phyloP scores from a whole-genome alignment of 1,139 yeast genomes.

The Saccharomycopsis crataegensis region DNA sequence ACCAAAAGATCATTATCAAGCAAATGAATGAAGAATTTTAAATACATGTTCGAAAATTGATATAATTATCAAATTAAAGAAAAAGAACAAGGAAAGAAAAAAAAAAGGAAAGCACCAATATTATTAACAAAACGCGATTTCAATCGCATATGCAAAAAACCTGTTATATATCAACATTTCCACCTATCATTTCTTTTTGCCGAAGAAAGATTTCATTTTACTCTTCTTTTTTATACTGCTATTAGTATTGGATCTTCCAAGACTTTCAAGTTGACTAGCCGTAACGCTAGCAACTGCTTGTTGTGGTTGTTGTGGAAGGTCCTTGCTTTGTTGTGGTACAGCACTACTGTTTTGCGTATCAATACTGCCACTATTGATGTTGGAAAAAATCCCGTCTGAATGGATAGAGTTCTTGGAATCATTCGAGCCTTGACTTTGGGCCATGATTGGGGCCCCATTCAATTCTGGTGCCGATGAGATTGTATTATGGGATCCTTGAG shows the following conservation, averaged over 20 bases:
- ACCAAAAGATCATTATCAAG: too few relatives aligned
- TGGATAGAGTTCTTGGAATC: constrained; percentile 3
- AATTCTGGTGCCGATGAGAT: neutral
- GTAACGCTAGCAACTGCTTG: neutral
- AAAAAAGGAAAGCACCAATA: too few relatives aligned
- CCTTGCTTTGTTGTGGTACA: neutral
- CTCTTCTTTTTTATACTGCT: constrained; percentile 13
- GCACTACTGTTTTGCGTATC: constrained; percentile 13
- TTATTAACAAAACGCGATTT: too few relatives aligned
- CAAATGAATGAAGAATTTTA: too few relatives aligned
- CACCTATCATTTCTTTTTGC: constrained; percentile 6
- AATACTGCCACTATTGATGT: constrained; percentile 9
- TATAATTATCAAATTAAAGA: too few relatives aligned
- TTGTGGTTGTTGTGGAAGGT: neutral
- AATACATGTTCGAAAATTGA: too few relatives aligned
- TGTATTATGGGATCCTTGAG: neutral
- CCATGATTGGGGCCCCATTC: neutral
- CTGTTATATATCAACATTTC: neutral
- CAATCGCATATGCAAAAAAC: too few relatives aligned
- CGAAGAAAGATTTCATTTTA: constrained; percentile 15
- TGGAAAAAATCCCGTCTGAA: constrained; percentile 14
- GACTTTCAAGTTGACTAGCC: neutral
- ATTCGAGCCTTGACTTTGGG: constrained; percentile 4
- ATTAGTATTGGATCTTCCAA: constrained; percentile 6
- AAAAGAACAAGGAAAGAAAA: too few relatives aligned